phyloP scores from a whole-genome alignment of 73 alveolate genomes.

The Stentor roeselii region DNA sequence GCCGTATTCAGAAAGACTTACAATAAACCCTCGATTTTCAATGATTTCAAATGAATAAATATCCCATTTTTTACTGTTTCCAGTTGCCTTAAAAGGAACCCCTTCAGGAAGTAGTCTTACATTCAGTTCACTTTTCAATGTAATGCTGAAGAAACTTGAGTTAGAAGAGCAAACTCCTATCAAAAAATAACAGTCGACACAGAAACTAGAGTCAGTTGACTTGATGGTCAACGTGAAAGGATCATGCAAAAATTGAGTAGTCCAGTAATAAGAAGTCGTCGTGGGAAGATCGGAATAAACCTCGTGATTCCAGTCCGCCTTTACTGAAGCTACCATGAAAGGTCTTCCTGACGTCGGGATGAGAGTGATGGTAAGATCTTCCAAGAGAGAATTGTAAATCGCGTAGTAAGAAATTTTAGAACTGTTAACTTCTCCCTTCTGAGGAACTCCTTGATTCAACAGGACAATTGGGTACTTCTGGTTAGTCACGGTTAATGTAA shows the following conservation, averaged over 20 bases:
- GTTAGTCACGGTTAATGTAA: slow-evolving; percentile 8
- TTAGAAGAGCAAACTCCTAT: background rate
- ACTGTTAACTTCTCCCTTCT: background rate
- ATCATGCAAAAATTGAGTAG: background rate
- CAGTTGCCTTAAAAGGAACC: background rate
- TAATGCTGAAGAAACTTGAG: background rate
- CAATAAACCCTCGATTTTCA: background rate
- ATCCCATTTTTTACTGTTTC: background rate
- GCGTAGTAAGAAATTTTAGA: background rate
- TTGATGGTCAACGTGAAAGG: background rate
- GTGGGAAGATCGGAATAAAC: background rate
- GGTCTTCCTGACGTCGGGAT: slow-evolving; percentile 11
- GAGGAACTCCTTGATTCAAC: background rate
- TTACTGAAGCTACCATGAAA: background rate
- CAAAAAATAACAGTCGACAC: background rate
- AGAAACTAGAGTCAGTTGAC: background rate
- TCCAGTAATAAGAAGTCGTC: background rate
- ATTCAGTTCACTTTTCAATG: background rate
- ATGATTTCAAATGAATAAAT: background rate
- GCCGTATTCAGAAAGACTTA: background rate
- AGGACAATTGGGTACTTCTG: background rate
- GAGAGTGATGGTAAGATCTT: background rate
- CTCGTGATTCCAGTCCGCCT: background rate
- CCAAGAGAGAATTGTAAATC: background rate
- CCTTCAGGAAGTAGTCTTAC: background rate